Base-by-base conservation (phyloP, 2,329 filamentous ascomycete species). In the Sclerotinia subarctica region DNA sequence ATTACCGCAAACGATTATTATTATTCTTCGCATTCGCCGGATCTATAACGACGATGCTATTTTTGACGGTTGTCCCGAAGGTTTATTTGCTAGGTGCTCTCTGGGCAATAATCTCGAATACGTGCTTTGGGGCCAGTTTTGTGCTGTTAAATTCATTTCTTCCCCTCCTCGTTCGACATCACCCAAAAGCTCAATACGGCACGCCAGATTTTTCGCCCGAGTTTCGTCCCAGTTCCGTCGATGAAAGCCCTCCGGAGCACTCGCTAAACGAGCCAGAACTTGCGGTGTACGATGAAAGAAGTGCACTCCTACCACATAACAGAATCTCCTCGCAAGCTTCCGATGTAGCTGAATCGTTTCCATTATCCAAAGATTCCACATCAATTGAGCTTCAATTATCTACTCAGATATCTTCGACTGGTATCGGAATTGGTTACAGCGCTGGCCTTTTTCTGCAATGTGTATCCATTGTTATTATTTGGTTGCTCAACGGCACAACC, bases 81-180 rank as follows among this genome's bases (percentile, higher is more conserved):
- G 82, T 92, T 13, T 98, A 97, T 76, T 76, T 97, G 3, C 79
- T 98, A 15, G 94, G 91, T 56, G 92, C 91, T 4, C 72, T 98
- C 2, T 84, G 97, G 69, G 94, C 95, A 42, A 92, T 98, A 72
- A 82, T 98, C 62, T 91, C 94, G 47, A 98, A 98, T 78, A 96
- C 93, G 1, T 94, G 93, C 56, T 96, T 97, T 76, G 95, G 95
- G 29, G 93, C 94, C 21, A 97, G 93, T 0, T 98, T 97, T 78
- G 95, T 99, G 3, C 84, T 99, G 17, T 82, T 99, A 57, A 99
- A 99, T 80, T 97, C 94, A 0, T 99, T 97, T 75, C 82, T 99
- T 54, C 95, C 95, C 0, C 82, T 99, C 11, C 84, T 99, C 13
- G 95, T 98, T 68, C 87, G 94, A 58, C 88, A 96, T 76, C 93